Evolutionary conservation across 2,329 filamentous ascomycete species (phyloP).

Genomic region (Neopestalotiopsis clavispora): DNA sequence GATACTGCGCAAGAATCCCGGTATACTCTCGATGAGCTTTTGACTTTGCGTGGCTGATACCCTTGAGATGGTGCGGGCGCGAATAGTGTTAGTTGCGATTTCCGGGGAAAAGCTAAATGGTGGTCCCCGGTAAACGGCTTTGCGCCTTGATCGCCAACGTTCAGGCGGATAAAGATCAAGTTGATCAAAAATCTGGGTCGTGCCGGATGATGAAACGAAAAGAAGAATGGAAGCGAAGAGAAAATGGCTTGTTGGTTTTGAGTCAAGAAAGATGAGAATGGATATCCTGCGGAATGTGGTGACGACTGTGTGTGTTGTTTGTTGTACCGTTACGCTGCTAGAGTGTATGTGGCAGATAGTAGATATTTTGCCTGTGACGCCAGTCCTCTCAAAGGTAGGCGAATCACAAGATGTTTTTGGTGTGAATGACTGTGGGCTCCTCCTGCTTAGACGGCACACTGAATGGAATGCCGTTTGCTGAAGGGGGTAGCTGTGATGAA

Average conservation of each 20-base stretch:
- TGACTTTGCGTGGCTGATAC: background rate
- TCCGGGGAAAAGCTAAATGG: constrained; percentile 18
- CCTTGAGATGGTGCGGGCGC: constrained; percentile 14
- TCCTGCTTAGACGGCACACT: background rate
- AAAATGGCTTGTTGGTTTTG: background rate
- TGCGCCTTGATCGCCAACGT: constrained; percentile 21
- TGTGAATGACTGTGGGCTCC: constrained; percentile 12
- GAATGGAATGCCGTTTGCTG: background rate
- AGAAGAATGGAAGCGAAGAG: constrained; percentile 5
- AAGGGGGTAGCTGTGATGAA: constrained; percentile 6
- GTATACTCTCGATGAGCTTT: background rate
- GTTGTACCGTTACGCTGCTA: background rate
- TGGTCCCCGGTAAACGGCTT: constrained; percentile 20
- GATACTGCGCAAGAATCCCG: background rate
- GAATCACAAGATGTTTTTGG: constrained; percentile 5
- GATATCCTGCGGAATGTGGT: constrained; percentile 4
- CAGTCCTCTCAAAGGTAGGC: constrained; percentile 17
- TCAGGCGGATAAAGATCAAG: constrained; percentile 24
- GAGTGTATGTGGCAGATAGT: no score
- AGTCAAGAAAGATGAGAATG: constrained; percentile 3
- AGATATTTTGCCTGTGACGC: constrained; percentile 5
- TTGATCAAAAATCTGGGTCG: constrained; percentile 23
- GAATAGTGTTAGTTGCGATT: constrained; percentile 17
- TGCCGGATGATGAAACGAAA: constrained; percentile 17
- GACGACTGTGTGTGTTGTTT: background rate